Base-by-base conservation (phyloP, 2,329 filamentous ascomycete genomes). In the Thermomyces lanuginosus region DNA sequence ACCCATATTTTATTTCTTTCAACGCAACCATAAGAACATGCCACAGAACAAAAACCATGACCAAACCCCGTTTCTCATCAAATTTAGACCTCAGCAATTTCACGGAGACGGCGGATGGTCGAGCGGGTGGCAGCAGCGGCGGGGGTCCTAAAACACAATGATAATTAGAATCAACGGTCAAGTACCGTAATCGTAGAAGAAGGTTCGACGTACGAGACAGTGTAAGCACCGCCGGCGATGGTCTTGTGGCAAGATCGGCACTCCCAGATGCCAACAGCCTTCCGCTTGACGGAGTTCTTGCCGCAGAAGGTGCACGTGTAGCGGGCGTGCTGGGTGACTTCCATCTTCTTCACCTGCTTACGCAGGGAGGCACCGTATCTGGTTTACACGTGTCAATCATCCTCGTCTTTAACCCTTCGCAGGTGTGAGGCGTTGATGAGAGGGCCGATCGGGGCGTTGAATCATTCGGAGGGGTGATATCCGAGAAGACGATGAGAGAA, bases 321-420 rank as follows among this genome's bases (percentile, higher is more conserved):
- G 61, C 78, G 78, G 67, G 83, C 82, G 72, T 98, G 89, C 66
- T 95, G 89, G 53, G 81, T 80, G 62, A 95, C 80, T 77, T 95
- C 89, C 78, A 93, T 92, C 80, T 93, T 93, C 82, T 95, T 95
- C 58, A 89, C 77, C 62, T 83, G 84, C 75, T 95, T 95, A 67
- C 84, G 82, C 65, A 95, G 82, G 55, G 89, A 95, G 60, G 89
- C 86, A 84, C 86, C 89, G 66, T 92, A 92, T 73, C 82, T 86
- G 48, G 35, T 30, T 29, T 34, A 35, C 19, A 25, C 15, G 32
- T 34, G 31, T 45, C 37, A 44, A 41, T 36, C 33, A 30, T 33
- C 16, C 19, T n/a, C 11, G 4, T 16, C 13, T 8, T 6, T 24
- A 8, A 34, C 24, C 31, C 26, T 26, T 30, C 5, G 22, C 20